Conservation (phyloP, 495 filamentous ascomycete species). For the Penicillium herquei region DNA sequence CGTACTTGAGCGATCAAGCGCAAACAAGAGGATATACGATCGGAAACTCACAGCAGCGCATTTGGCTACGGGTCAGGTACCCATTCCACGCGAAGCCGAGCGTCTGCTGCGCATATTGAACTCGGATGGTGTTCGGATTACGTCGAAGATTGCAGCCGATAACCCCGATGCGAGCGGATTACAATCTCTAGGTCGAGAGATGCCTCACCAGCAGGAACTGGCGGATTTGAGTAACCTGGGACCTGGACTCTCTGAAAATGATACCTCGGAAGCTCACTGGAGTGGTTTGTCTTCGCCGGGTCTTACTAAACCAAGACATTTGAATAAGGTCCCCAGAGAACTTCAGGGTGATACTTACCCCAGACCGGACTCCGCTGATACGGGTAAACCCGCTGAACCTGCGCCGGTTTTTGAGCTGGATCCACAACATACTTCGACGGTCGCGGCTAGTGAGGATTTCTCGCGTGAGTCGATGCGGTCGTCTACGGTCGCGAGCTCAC, state of each 20-base stretch:
- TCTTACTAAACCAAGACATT: not conserved
- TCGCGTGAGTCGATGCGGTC: not conserved
- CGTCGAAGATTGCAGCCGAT: not conserved
- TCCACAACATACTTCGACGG: not conserved
- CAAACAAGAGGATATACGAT: constrained; percentile 90
- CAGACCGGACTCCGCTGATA: not conserved
- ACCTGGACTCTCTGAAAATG: not conserved
- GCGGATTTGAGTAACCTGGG: not conserved
- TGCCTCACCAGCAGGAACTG: not conserved
- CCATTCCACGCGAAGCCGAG: constrained; percentile 73
- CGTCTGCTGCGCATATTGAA: constrained; percentile 77
- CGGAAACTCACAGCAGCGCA: constrained; percentile 69
- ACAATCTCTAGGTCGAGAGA: not conserved
- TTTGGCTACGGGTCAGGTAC: constrained; percentile 72
- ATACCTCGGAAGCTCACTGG: not conserved
- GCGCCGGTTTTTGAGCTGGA: not conserved
- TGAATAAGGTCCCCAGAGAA: not conserved
- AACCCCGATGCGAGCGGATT: not conserved
- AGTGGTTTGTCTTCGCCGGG: not conserved
- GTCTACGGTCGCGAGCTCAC: not conserved
- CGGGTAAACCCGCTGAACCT: not conserved
- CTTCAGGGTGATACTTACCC: not conserved
- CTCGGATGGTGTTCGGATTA: constrained; percentile 3
- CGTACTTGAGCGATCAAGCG: constrained; percentile 83
- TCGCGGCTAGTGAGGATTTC: not conserved